These are phyloP conservation scores for Acarospora socialis DNA, from an alignment of 2,329 filamentous ascomycete species.

Conservation along the genomic window DNA sequence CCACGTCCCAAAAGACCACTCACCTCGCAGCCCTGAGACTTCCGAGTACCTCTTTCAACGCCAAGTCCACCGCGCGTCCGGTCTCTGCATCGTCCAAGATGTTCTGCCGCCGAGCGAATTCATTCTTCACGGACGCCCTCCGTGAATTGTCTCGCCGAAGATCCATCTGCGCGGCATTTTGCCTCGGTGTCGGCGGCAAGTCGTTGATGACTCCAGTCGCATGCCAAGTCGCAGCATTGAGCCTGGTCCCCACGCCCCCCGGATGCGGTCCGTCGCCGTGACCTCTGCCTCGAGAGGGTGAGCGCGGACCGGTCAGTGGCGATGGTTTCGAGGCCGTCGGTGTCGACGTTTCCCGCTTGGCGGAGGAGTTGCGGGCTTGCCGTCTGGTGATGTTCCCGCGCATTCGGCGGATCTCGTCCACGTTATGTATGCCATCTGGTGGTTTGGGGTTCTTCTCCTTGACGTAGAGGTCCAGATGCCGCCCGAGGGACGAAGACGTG, in stretches of 20 bases:
- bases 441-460: conserved; percentile 84
- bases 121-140: conserved; percentile 15
- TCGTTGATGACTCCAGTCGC: conserved; percentile 66
- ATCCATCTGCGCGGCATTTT: conserved; percentile 30
- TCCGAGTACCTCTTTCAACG: conserved; percentile 66
- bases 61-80: conserved; percentile 70
- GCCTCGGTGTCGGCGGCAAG: conserved; percentile 36
- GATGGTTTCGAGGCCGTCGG: conserved; percentile 34
- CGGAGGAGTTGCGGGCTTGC: conserved; percentile 55
- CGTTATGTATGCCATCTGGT: conserved; percentile 74
- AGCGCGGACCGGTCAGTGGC: conserved; percentile 20
- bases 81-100: conserved; percentile 57
- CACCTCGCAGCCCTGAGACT: conserved; percentile 68
- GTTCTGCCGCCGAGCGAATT: conserved; percentile 17
- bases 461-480: conserved; percentile 88
- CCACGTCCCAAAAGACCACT: conserved; percentile 10
- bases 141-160: conserved; percentile 20
- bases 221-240: conserved; percentile 47
- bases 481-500: conserved; percentile 82
- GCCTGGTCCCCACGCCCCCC: neutral
- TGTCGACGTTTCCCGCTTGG: conserved; percentile 48
- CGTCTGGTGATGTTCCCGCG: conserved; percentile 75
- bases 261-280: conserved; percentile 1
- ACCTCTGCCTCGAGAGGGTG: conserved; percentile 16
- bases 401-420: conserved; percentile 73